phyloP scores from a whole-genome alignment of 2,329 filamentous ascomycete genomes.

The Penicillium sp. region DNA sequence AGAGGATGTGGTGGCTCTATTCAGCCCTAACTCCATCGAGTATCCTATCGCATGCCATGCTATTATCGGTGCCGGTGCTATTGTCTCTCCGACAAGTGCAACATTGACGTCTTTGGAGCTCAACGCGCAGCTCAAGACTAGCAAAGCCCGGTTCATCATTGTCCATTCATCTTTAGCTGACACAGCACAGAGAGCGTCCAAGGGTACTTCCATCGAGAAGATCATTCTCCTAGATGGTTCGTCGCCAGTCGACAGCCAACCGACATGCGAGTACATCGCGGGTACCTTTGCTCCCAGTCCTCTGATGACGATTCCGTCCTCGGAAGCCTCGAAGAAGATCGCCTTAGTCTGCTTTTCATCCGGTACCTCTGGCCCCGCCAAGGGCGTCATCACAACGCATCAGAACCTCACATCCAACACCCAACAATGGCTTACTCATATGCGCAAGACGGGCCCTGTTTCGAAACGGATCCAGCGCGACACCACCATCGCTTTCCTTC shows the following conservation, averaged over 20 bases:
- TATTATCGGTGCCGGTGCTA: conserved; percentile 22
- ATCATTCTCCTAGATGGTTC: conserved; percentile 22
- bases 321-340: conserved; percentile 18
- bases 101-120: conserved; percentile 23
- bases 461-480: conserved; percentile 15
- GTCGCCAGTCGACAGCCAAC: conserved; percentile 13
- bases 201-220: conserved; percentile 23
- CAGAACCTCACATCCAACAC: conserved; percentile 27
- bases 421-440: conserved; percentile 25
- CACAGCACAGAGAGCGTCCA: conserved; percentile 22
- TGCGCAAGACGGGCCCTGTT: conserved; percentile 15
- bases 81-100: conserved; percentile 24
- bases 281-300: conserved; percentile 17
- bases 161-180: conserved; percentile 23
- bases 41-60: conserved; percentile 24
- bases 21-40: conserved; percentile 28
- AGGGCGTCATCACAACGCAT: conserved; percentile 29
- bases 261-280: conserved; percentile 24
- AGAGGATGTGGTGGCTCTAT: conserved; percentile 24
- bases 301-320: conserved; percentile 12
- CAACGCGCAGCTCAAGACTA: conserved; percentile 29
- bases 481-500: conserved; percentile 26
- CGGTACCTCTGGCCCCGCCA: conserved; percentile 28
- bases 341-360: conserved; percentile 30
- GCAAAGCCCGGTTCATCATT: conserved; percentile 24